These are phyloP conservation scores for Scedosporium minutisporum DNA, from an alignment of 2,329 filamentous ascomycete genomes.

Conservation along the genomic window DNA sequence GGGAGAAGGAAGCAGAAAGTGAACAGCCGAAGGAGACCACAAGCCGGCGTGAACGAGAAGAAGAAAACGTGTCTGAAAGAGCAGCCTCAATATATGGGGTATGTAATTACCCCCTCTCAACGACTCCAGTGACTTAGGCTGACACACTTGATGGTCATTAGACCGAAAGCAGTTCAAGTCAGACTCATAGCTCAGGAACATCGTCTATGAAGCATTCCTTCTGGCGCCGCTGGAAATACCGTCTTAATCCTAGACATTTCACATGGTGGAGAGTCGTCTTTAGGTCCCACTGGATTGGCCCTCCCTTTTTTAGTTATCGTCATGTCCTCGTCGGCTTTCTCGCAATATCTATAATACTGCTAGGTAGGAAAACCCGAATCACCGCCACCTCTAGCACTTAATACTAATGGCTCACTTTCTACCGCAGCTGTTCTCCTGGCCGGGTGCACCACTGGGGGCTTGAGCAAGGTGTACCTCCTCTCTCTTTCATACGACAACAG, in stretches of 20 bases:
- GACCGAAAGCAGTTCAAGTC: neutral
- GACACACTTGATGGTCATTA: neutral
- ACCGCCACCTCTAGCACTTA: neutral
- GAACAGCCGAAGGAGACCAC: neutral
- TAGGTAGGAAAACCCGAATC: neutral
- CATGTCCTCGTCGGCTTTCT: neutral
- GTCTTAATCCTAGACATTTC: neutral
- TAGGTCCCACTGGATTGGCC: neutral
- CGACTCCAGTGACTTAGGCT: neutral
- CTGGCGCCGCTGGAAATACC: neutral
- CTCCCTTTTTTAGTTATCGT: neutral
- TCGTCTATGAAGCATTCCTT: neutral
- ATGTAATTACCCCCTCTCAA: neutral
- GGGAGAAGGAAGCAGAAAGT: neutral
- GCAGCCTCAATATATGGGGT: neutral
- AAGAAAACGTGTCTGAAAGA: neutral
- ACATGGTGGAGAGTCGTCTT: neutral
- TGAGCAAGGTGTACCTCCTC: slow-evolving; percentile 3
- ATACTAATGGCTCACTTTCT: neutral
- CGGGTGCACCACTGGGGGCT: slow-evolving; percentile 3
- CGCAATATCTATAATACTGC: neutral
- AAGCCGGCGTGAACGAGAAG: neutral
- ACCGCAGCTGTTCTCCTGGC: slow-evolving; percentile 4
- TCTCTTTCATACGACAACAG: slow-evolving; percentile 1
- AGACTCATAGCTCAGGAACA: neutral